phyloP scores from a whole-genome alignment of 1,284 basidiomycete species.

The Prillingera fragicola region DNA sequence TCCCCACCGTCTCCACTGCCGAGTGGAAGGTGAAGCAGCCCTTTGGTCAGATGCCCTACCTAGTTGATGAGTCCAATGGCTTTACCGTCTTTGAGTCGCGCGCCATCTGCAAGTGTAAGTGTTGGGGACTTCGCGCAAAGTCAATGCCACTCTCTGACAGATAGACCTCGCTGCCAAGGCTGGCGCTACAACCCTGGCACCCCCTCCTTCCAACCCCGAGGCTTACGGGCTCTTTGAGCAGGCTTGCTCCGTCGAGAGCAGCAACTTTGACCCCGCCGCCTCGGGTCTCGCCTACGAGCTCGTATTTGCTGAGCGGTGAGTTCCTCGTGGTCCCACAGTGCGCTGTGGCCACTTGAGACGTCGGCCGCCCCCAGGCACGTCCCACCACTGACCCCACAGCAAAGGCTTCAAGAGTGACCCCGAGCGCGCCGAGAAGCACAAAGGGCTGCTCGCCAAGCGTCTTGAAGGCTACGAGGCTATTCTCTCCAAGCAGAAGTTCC shows the following conservation, averaged over 20 bases:
- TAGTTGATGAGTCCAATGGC: slow-evolving; percentile 46
- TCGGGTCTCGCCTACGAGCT: slow-evolving; percentile 48
- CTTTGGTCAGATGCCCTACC: slow-evolving; percentile 62
- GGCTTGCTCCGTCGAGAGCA: slow-evolving; percentile 53
- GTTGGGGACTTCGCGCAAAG: no score
- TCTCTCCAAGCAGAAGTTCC: slow-evolving; percentile 53
- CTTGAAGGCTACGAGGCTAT: slow-evolving; percentile 55
- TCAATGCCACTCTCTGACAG: not conserved
- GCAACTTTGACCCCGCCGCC: slow-evolving; percentile 54
- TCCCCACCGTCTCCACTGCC: slow-evolving; percentile 52
- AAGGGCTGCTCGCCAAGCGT: slow-evolving; percentile 43
- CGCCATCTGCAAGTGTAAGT: slow-evolving; percentile 53
- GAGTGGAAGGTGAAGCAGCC: slow-evolving; percentile 55
- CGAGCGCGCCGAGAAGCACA: slow-evolving; percentile 36
- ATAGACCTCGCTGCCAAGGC: slow-evolving; percentile 27
- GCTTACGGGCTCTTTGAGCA: slow-evolving; percentile 55
- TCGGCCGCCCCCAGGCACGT: slow-evolving; percentile 10
- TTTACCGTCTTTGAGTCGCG: slow-evolving; percentile 53
- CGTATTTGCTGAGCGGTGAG: no score
- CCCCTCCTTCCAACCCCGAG: slow-evolving; percentile 43
- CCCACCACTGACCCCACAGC: no score
- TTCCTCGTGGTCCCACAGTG: no score
- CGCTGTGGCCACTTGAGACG: no score
- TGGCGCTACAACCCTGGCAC: slow-evolving; percentile 19
- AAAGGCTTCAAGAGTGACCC: no score